Evolutionary conservation across 352 stramenopile species (phyloP), one percentile per base, ranked within the genome.

Genomic region (Salisapilia sapeloensis): DNA sequence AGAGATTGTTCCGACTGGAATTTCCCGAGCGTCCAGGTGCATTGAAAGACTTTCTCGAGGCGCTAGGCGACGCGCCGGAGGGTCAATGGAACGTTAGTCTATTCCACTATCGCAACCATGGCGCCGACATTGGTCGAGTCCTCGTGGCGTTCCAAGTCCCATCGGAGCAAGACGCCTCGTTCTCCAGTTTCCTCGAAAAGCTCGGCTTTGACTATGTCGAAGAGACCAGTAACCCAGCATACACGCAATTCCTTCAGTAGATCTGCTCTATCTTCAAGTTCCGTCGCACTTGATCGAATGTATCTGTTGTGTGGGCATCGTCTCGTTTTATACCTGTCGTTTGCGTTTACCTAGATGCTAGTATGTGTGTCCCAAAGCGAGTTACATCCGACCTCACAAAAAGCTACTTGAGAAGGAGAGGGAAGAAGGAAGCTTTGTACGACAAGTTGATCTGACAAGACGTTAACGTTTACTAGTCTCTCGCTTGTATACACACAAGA

Each of bases 91-190:
- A 98, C 53, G 77, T 98, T 29, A 96, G 83, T 44, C 67, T 99
- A 7, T 99, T 99, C 56, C 94, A 99, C 56, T 99, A 99, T 48
- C 70, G 94, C 40, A 99, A 99, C 56, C 92, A 98, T 48, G 94
- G 93, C 35, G 91, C 94, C 48, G 93, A 99, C 46, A 96, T 98
- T 53, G 94, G 94, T 22, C 74, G 92, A 27, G 93, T 98, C 17
- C 58, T 99, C 6, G 93, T 98, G 0, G 94, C 86, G 4, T 91
- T 98, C 49, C 91, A 98, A 52, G 91, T 97, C 9, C 56, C 67
- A 4, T 37, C 52, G 1, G 38, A 33, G 6, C 60, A 87, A n/a
- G 48, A 76, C 20, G 52, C 33, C 2, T 47, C 53, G 4, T 91
- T 91, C 41, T 20, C 46, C 6, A 35, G 47, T 17, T 92, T 90